These are phyloP conservation scores for Ambrosia hybrid DNA, from an alignment of 140 eudicot genomes.

Conservation along the genomic window DNA sequence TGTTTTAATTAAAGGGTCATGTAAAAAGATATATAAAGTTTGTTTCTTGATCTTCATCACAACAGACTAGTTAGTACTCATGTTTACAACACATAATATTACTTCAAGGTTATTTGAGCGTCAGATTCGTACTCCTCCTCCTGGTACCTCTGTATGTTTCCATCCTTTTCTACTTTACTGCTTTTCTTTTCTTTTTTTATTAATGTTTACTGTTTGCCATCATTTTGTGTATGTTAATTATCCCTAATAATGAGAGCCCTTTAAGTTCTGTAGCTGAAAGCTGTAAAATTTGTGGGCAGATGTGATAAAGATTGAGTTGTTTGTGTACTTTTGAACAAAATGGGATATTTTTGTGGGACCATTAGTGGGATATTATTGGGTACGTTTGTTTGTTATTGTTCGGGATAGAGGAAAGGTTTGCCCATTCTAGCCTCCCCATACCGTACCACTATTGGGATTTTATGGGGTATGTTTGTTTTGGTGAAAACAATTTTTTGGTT, in stretches of 20 bases:
- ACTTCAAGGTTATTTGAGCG: conserved; percentile 90
- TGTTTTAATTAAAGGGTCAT: no score
- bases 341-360: background rate
- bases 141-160: conserved; percentile 74
- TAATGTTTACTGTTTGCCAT: no score
- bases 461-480: no score
- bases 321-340: conserved; percentile 2
- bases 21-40: conserved; percentile 12
- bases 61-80: conserved; percentile 30
- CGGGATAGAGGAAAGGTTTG: background rate
- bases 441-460: no score
- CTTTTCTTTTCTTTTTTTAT: no score
- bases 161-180: no score
- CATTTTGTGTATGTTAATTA: no score
- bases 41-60: background rate
- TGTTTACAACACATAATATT: conserved; percentile 84
- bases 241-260: conserved; percentile 4
- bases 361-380: background rate
- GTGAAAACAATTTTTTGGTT: no score
- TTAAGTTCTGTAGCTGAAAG: background rate
- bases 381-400: no score
- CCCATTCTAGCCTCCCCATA: no score
- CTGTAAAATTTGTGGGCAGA: background rate
- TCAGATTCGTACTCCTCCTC: conserved; percentile 86
- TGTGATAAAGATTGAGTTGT: background rate